Percentiles rank a stretch among this genome's conserved stretches.
Evolutionary conservation across 2,329 filamentous ascomycete species (phyloP).

Genomic region (Ascosphaera apis): DNA sequence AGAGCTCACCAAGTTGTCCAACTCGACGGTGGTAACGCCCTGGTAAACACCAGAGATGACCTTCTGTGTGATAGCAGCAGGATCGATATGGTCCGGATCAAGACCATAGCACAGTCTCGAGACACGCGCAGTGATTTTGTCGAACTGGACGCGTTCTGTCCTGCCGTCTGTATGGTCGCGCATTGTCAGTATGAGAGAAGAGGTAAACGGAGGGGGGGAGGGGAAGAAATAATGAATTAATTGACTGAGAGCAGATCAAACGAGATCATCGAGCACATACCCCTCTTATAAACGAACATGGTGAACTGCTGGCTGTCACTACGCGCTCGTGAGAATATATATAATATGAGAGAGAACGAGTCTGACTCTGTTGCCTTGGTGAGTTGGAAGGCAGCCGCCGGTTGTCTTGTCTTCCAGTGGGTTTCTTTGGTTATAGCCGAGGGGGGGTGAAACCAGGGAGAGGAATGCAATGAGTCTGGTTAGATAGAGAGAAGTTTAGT

Average conservation of each 20-base stretch:
- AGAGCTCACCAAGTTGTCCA: conserved; percentile 71
- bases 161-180: conserved; percentile 50
- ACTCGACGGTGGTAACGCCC: conserved; percentile 84
- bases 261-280: conserved; percentile 17
- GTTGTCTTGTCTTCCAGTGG: background rate
- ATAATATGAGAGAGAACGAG: conserved; percentile 1
- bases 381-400: conserved; percentile 4
- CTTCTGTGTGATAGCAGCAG: conserved; percentile 95
- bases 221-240: conserved; percentile 1
- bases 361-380: background rate
- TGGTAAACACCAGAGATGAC: conserved; percentile 99
- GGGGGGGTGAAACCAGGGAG: conserved; percentile 4
- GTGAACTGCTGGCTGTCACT: conserved; percentile 8
- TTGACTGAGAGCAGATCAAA: background rate
- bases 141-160: conserved; percentile 99
- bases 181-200: conserved; percentile 7
- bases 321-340: background rate
- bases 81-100: conserved; percentile 86
- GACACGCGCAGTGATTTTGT: conserved; percentile 98
- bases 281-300: conserved; percentile 42
- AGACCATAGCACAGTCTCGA: conserved; percentile 95
- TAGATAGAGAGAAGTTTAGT: conserved; percentile 2
- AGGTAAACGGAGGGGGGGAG: conserved; percentile 6
- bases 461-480: conserved; percentile 2
- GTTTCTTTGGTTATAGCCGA: background rate